Conservation (phyloP, 441 rosid genomes). For the Corymbia calophylla region DNA sequence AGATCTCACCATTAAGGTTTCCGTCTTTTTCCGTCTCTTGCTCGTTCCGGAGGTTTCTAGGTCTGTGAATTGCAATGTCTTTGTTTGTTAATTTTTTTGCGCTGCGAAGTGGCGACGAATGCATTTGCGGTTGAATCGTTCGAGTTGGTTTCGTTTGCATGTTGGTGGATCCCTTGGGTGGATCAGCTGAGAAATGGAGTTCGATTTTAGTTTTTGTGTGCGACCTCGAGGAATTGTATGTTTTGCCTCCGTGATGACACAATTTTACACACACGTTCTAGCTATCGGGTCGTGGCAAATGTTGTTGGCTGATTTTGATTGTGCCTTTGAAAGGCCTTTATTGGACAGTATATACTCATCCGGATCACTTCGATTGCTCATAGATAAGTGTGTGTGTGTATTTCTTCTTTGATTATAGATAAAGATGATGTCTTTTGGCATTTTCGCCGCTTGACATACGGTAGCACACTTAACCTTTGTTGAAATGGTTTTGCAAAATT, state of each 20-base stretch:
- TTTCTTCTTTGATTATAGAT: neutral
- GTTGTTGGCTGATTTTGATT: neutral
- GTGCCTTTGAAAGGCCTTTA: neutral
- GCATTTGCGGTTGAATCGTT: neutral
- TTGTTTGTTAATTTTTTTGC: neutral
- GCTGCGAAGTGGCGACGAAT: neutral
- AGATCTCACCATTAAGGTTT: slow-evolving; percentile 72
- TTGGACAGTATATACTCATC: neutral
- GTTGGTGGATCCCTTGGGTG: neutral
- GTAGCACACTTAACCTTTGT: neutral
- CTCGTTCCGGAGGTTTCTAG: neutral
- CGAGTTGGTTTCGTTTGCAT: neutral
- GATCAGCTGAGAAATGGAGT: neutral
- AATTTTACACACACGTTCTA: neutral
- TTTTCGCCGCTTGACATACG: neutral
- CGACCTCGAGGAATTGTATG: neutral
- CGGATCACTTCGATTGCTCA: neutral
- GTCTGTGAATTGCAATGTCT: neutral
- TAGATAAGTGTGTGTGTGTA: neutral
- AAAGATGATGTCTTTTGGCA: neutral
- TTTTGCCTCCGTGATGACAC: neutral
- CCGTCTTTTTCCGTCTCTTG: neutral
- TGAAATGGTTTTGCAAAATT: neutral
- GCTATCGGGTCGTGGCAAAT: neutral
- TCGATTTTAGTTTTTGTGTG: neutral